Percentiles rank a stretch among this genome's conserved stretches.
phyloP scores from a whole-genome alignment of 2,329 filamentous ascomycete species.

The Nemania sp. region DNA sequence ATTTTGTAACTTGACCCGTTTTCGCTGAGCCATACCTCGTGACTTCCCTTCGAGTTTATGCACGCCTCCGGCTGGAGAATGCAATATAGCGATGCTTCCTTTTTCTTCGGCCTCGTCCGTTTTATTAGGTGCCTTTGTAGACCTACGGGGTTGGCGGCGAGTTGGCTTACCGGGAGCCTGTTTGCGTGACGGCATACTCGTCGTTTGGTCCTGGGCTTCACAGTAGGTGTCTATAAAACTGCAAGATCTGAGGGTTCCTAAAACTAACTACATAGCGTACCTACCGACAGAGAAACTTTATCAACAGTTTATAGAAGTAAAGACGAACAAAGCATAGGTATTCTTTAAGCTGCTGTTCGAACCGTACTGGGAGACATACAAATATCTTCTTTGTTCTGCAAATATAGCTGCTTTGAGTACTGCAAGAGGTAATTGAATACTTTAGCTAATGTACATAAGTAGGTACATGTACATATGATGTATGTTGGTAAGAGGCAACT shows the following conservation, averaged over 20 bases:
- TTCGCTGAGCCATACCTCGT: not conserved
- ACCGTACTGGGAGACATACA: not conserved
- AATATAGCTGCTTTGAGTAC: too few relatives aligned
- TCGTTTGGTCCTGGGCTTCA: not conserved
- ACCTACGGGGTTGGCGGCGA: constrained; percentile 8
- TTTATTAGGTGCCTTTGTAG: not conserved
- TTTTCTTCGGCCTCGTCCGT: not conserved
- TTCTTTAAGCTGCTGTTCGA: not conserved
- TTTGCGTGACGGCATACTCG: constrained; percentile 1
- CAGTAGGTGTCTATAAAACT: not conserved
- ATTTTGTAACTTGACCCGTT: constrained; percentile 11
- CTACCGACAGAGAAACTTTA: too few relatives aligned
- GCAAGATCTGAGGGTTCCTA: not conserved
- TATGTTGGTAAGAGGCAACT: too few relatives aligned
- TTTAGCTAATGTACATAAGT: too few relatives aligned
- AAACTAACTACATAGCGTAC: not conserved
- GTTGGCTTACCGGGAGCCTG: not conserved
- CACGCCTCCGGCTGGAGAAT: not conserved
- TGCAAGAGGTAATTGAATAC: too few relatives aligned
- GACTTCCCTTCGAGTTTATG: constrained; percentile 5
- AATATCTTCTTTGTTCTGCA: too few relatives aligned
- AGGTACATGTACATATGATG: too few relatives aligned
- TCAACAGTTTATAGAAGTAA: too few relatives aligned
- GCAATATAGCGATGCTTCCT: not conserved
- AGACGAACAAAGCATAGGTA: not conserved